Conservation (phyloP, 495 filamentous ascomycete genomes). For the Pseudoneurospora amorphoporcata region DNA sequence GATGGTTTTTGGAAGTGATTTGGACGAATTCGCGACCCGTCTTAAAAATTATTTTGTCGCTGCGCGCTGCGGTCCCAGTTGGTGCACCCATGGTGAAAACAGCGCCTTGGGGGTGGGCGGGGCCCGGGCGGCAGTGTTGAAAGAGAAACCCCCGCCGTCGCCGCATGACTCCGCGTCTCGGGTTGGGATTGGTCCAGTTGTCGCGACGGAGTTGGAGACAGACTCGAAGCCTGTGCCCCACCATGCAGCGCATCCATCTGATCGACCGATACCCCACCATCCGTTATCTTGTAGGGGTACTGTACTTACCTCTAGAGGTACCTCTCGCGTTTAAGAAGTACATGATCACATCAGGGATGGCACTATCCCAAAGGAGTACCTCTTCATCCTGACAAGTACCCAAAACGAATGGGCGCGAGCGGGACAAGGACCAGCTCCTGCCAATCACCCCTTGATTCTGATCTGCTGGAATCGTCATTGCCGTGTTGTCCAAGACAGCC, state of each 20-base stretch:
- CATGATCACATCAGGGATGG: no score
- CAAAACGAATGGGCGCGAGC: not conserved
- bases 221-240: not conserved
- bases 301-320: no score
- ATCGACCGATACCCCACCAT: not conserved
- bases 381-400: not conserved
- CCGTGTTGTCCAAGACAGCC: not conserved
- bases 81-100: not conserved
- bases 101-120: not conserved
- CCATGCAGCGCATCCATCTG: not conserved
- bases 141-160: not conserved
- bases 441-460: constrained; percentile 7
- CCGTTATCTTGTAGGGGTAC: not conserved
- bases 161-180: not conserved
- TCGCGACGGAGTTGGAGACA: not conserved
- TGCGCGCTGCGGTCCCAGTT: not conserved
- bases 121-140: not conserved
- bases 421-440: constrained; percentile 3
- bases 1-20: not conserved
- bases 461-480: not conserved
- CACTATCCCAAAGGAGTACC: not conserved
- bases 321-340: not conserved
- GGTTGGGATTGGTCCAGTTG: not conserved
- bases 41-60: not conserved
- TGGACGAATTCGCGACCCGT: not conserved